Conservation (phyloP, 768 basidiomycete genomes). For the Lanmaoa pseudosensibilis region DNA sequence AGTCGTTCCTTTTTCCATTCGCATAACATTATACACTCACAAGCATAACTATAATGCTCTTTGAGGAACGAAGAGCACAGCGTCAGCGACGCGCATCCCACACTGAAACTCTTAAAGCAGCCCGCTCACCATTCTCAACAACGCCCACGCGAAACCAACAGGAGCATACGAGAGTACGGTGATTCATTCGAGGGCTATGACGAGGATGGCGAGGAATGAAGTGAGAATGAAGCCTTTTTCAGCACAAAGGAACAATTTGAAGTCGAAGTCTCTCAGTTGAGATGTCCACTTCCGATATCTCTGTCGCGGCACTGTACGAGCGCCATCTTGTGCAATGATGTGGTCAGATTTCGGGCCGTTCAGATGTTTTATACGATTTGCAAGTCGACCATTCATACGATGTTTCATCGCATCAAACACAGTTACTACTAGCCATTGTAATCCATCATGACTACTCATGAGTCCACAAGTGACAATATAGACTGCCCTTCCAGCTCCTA, state of each 20-base stretch:
- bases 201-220: slow-evolving; percentile 43
- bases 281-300: slow-evolving; percentile 68
- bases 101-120: too few species aligned
- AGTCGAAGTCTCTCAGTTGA: slow-evolving; percentile 61
- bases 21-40: too few species aligned
- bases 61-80: neutral
- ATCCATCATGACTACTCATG: too few species aligned
- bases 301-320: slow-evolving; percentile 44
- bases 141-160: too few species aligned
- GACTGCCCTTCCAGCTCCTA: too few species aligned
- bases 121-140: too few species aligned
- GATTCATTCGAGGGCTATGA: slow-evolving; percentile 43
- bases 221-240: slow-evolving; percentile 72
- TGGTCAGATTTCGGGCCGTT: neutral
- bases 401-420: too few species aligned
- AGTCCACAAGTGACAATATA: too few species aligned
- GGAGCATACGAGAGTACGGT: slow-evolving; percentile 29
- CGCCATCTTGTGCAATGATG: slow-evolving; percentile 42
- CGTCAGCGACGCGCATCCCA: too few species aligned
- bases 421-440: too few species aligned
- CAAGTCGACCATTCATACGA: neutral
- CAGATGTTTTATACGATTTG: neutral
- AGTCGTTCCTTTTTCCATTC: neutral
- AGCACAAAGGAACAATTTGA: slow-evolving; percentile 80
- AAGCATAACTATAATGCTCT: neutral